Percentiles rank a stretch among this genome's conserved stretches.
Conservation (phyloP, 1,139 yeast genomes). For the Kurtzmaniella quercitrusa region DNA sequence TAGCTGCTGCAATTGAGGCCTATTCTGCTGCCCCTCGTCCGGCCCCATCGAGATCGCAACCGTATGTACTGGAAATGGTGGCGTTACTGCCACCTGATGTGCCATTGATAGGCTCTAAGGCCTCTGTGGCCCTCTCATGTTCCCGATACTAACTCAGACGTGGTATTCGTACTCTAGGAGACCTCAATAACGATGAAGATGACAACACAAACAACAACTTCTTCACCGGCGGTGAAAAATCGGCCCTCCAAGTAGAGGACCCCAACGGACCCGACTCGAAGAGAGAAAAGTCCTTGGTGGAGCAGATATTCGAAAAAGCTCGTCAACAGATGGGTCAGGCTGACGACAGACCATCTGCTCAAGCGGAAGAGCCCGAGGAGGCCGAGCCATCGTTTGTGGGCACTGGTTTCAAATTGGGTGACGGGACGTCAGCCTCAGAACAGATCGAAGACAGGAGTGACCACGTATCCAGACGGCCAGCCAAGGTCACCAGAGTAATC, state of each 20-base stretch:
- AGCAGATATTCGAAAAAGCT: conserved; percentile 45
- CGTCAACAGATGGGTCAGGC: conserved; percentile 38
- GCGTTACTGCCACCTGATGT: background rate
- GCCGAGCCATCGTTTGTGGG: conserved; percentile 47
- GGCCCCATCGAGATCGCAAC: background rate
- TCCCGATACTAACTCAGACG: conserved; percentile 6
- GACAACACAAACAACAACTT: conserved; percentile 67
- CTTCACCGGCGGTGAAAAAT: conserved; percentile 95
- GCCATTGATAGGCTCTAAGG: too few relatives aligned
- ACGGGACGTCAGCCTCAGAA: conserved; percentile 46
- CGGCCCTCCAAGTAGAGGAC: conserved; percentile 90
- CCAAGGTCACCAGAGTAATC: conserved; percentile 65
- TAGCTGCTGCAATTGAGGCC: conserved; percentile 41
- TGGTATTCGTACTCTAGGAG: conserved; percentile 46
- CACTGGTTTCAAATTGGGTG: conserved; percentile 78
- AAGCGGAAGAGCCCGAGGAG: conserved; percentile 11
- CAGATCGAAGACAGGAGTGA: conserved; percentile 19
- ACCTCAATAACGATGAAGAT: conserved; percentile 54
- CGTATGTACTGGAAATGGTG: background rate
- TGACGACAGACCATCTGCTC: conserved; percentile 42
- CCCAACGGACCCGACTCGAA: conserved; percentile 54
- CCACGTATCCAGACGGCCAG: conserved; percentile 26
- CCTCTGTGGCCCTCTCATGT: background rate
- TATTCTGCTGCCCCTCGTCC: conserved; percentile 22
- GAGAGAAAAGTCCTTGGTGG: conserved; percentile 47